Percentiles rank a stretch among this genome's conserved stretches.
phyloP scores from a whole-genome alignment of 108 stramenopile species.

The Seminavis robusta region DNA sequence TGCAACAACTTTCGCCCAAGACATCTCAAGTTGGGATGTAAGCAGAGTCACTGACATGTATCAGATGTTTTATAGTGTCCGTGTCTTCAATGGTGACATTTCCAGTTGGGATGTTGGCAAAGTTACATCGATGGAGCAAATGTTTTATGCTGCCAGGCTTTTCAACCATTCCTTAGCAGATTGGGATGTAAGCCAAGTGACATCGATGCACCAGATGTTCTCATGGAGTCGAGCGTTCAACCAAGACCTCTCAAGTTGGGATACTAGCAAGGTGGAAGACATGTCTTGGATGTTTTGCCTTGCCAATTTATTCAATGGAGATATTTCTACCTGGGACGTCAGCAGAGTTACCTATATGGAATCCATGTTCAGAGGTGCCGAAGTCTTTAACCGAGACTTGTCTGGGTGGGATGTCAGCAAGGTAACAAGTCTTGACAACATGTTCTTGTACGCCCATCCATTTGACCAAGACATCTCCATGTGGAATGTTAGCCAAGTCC shows the following conservation, averaged over 20 bases:
- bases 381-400: slow-evolving; percentile 16
- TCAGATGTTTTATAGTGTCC: slow-evolving; percentile 23
- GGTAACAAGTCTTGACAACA: slow-evolving; percentile 17
- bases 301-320: neutral
- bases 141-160: slow-evolving; percentile 12
- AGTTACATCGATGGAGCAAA: slow-evolving; percentile 2
- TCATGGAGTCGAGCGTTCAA: slow-evolving; percentile 14
- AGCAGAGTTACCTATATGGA: slow-evolving; percentile 27
- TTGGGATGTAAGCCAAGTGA: slow-evolving; percentile 9
- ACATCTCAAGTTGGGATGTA: slow-evolving; percentile 28
- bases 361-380: slow-evolving; percentile 22
- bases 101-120: slow-evolving; percentile 10
- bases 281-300: neutral
- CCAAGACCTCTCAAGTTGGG: slow-evolving; percentile 24
- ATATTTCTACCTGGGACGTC: slow-evolving; percentile 5
- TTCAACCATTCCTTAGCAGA: slow-evolving; percentile 24
- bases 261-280: slow-evolving; percentile 1
- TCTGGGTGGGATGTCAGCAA: slow-evolving; percentile 20
- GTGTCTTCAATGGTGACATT: slow-evolving; percentile 15
- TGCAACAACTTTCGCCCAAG: slow-evolving; percentile 29
- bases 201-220: slow-evolving; percentile 10
- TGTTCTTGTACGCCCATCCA: neutral
- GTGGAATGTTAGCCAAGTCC: slow-evolving; percentile 5
- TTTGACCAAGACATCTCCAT: slow-evolving; percentile 1
- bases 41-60: neutral